Base-by-base conservation (phyloP, 2,329 filamentous ascomycete genomes). In the Botryotinia convoluta region DNA sequence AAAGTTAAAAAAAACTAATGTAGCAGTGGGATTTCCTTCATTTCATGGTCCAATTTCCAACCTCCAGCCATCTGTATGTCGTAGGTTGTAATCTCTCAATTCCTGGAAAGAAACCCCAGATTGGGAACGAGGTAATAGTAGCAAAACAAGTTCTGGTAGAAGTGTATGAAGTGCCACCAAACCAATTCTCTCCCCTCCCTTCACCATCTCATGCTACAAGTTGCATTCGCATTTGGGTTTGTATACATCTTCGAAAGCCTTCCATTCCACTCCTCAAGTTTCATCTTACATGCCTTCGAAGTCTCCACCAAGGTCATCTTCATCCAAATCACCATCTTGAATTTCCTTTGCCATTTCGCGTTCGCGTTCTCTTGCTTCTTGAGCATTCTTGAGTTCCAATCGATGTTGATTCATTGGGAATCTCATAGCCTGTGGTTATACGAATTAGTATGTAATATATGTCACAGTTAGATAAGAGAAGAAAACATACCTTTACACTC, bases 341-440 rank as follows among this genome's bases (percentile, higher is more conserved):
- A 99, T 98, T 86, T 99, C 96, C 87, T 98, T 98, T 76, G 95
- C 96, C 87, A 99, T 90, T 84, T 99, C 96, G 29, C 96, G 89
- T 86, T 99, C 96, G 32, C 96, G 89, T 83, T 99, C 96, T 69
- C 96, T 89, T n/a, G 96, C 96, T 84, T 99, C 97, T 83, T 98
- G 95, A 0, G 96, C 96, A 80, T 97, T 98, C 89, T 98, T 98
- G 72, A 99, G 88, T 84, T 99, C 96, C 72, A 98, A 87, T 29
- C 96, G 90, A 84, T 99, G 96, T 84, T 98, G 96, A 86, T 99
- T 98, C 95, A 98, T 98, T 3, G 96, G 96, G 84, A 98, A 99
- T 72, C 96, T 91, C 96, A 99, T 99, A 39, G 96, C 95, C 93
- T 95, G 64, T 54, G 10, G 4, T 42, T 26, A 32, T 62, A 59